These are phyloP conservation scores for Dictyostelium citrinum DNA, from an alignment of 78 protist genomes.

Conservation along the genomic window DNA sequence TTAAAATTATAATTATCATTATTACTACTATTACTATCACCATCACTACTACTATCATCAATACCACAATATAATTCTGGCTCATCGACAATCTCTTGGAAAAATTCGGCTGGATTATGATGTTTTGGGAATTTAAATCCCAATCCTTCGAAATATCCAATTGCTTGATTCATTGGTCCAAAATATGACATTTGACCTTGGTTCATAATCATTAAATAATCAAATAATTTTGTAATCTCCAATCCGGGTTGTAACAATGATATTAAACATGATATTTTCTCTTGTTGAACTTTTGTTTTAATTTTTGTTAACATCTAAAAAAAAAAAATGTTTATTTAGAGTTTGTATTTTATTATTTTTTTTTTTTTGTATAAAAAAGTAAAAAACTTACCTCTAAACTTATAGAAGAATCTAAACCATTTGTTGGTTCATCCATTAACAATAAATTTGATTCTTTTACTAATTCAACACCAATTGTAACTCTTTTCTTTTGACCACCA, in stretches of 20 bases:
- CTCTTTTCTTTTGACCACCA: constrained; percentile 84
- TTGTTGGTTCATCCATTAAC: constrained; percentile 79
- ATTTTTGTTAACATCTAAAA: constrained; percentile 14
- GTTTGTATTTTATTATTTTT: no score
- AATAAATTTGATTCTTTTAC: constrained; percentile 66
- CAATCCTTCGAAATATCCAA: constrained; percentile 36
- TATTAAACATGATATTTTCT: constrained; percentile 37
- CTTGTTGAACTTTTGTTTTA: neutral
- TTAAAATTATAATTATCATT: neutral
- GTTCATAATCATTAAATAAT: constrained; percentile 52
- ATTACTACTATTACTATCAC: neutral
- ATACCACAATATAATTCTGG: constrained; percentile 29
- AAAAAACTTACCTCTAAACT: constrained; percentile 9
- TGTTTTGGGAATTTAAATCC: constrained; percentile 58
- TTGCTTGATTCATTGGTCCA: constrained; percentile 65
- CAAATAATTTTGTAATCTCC: constrained; percentile 49
- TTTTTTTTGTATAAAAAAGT: no score
- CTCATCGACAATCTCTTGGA: constrained; percentile 76
- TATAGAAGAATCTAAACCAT: constrained; percentile 75
- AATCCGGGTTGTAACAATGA: constrained; percentile 71
- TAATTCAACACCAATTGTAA: constrained; percentile 80
- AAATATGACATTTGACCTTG: constrained; percentile 68
- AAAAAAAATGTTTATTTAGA: no score
- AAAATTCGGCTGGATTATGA: constrained; percentile 76
- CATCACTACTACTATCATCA: neutral